These are phyloP conservation scores for Ceratobasidium sp. DNA, from an alignment of 1,284 basidiomycete genomes.

Conservation along the genomic window DNA sequence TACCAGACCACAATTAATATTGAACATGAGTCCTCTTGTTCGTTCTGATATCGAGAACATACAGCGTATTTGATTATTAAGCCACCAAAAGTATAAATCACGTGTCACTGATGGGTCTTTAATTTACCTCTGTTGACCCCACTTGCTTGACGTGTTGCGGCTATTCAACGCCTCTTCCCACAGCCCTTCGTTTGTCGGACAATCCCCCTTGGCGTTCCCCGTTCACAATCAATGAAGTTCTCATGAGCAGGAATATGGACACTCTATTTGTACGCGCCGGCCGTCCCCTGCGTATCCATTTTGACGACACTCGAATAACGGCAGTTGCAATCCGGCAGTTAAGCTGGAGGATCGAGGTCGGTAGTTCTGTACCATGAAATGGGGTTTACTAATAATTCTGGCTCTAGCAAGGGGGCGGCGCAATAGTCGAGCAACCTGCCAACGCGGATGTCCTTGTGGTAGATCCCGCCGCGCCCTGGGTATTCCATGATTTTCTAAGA, in stretches of 20 bases:
- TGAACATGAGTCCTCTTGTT: no score
- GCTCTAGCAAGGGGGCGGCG: slow-evolving; percentile 3
- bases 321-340: not conserved
- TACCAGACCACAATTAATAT: no score
- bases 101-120: not conserved
- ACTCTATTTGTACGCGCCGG: slow-evolving; percentile 9
- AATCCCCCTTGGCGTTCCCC: no score
- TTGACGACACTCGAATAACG: slow-evolving; percentile 14
- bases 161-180: no score
- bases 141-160: no score
- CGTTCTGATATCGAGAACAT: no score
- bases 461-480: slow-evolving; percentile 17
- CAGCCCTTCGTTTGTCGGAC: no score
- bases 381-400: slow-evolving; percentile 2
- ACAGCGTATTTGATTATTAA: not conserved
- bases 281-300: slow-evolving; percentile 19
- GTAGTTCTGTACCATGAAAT: not conserved
- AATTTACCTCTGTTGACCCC: slow-evolving; percentile 3
- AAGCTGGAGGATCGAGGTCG: slow-evolving; percentile 4
- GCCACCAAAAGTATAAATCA: not conserved
- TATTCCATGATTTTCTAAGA: slow-evolving; percentile 9
- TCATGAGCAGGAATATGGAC: not conserved
- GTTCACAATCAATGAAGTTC: not conserved
- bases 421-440: not conserved
- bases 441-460: slow-evolving; percentile 28